Conservation (phyloP, 345 rosid species). For the Eucalyptus camaldulensis region DNA sequence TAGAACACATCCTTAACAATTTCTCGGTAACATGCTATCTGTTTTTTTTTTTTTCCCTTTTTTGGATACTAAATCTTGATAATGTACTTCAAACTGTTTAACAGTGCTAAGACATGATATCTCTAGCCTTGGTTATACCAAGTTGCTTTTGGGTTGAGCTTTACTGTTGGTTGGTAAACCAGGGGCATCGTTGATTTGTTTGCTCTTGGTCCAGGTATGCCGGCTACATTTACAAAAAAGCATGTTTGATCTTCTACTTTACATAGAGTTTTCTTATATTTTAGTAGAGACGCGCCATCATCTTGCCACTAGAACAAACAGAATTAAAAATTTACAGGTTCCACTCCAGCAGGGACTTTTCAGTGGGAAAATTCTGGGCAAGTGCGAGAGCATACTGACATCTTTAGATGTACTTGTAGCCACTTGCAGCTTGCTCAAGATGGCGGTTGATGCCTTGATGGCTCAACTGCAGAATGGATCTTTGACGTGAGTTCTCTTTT, state of each 20-base stretch:
- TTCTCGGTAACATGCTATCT: not conserved
- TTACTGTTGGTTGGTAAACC: not conserved
- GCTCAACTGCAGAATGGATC: not conserved
- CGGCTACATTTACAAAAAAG: not conserved
- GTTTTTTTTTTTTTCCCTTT: not conserved
- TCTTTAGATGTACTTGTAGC: not conserved
- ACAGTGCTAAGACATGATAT: not conserved
- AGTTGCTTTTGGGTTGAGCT: not conserved
- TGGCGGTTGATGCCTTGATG: not conserved
- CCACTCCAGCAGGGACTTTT: not conserved
- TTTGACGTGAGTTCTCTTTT: not conserved
- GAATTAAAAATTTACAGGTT: not conserved
- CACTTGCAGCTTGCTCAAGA: not conserved
- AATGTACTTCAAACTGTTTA: not conserved
- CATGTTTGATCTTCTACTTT: not conserved
- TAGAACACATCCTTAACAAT: not conserved
- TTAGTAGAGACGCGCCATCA: not conserved
- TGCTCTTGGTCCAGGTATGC: not conserved
- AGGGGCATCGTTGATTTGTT: not conserved
- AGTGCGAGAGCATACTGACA: not conserved
- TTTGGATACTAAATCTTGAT: not conserved
- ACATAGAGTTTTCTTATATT: not conserved
- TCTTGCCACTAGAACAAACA: not conserved
- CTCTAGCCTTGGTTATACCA: not conserved
- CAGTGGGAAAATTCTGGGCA: not conserved